Conservation (phyloP, 495 filamentous ascomycete species). For the Parathielavia hyrcaniae region DNA sequence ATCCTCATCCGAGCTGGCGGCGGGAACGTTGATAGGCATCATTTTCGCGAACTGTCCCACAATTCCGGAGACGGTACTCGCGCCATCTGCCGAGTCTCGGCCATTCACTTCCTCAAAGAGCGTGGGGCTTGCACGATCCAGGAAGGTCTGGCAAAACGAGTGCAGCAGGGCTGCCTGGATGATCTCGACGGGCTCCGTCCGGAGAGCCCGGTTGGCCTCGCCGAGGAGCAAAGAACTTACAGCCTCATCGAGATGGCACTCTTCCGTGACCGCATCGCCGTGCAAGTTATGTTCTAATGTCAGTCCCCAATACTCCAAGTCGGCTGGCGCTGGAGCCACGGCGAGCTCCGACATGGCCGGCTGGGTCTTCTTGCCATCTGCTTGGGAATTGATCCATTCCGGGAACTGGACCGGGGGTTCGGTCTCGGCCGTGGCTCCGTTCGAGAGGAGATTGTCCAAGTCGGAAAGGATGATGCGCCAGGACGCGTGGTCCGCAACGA, state of each 20-base stretch:
- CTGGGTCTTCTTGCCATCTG: conserved; percentile 13
- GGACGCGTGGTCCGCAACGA: conserved; percentile 56
- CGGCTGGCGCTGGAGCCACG: conserved; percentile 17
- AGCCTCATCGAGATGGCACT: conserved; percentile 24
- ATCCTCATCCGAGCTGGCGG: conserved; percentile 8
- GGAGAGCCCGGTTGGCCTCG: conserved; percentile 26
- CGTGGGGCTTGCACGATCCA: conserved; percentile 41
- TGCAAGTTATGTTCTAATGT: too few relatives aligned
- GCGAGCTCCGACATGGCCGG: conserved; percentile 13
- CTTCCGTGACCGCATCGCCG: conserved; percentile 12
- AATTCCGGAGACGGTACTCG: too few relatives aligned
- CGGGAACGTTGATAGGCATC: conserved; percentile 39
- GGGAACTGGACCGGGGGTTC: conserved; percentile 45
- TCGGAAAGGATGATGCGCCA: conserved; percentile 57
- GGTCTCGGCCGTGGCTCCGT: conserved; percentile 32
- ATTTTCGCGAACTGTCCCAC: conserved; percentile 47
- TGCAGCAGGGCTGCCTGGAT: conserved; percentile 30
- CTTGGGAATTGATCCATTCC: conserved; percentile 46
- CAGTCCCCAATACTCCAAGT: conserved; percentile 28
- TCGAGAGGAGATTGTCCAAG: conserved; percentile 34
- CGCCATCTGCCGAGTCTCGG: too few relatives aligned
- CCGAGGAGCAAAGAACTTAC: conserved; percentile 23
- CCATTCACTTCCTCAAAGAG: conserved; percentile 52
- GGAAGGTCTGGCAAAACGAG: conserved; percentile 31
- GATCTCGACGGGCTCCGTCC: conserved; percentile 31